These are phyloP conservation scores for Phoma herbarum DNA, from an alignment of 2,329 filamentous ascomycete genomes.

Conservation along the genomic window DNA sequence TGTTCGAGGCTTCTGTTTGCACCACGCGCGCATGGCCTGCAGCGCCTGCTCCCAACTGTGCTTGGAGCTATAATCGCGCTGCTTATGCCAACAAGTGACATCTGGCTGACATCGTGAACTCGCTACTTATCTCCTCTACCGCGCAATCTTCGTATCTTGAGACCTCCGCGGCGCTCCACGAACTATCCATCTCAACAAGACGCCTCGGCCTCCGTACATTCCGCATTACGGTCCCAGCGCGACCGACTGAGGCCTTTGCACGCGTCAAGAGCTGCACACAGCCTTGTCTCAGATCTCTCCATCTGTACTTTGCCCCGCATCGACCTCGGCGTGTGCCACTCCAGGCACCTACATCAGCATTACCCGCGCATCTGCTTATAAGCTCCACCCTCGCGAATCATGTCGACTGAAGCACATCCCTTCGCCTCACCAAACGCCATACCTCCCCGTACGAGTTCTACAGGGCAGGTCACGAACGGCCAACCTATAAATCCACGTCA, in stretches of 20 bases:
- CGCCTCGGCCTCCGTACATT: constrained; percentile 14
- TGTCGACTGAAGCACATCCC: constrained; percentile 32
- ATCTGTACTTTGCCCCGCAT: constrained; percentile 17
- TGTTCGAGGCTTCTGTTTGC: constrained; percentile 13
- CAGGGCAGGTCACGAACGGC: constrained; percentile 43
- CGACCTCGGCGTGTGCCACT: constrained; percentile 16
- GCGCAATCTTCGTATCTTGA: background rate
- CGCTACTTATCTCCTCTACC: background rate
- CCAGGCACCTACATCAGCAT: constrained; percentile 23
- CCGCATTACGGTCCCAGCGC: constrained; percentile 17
- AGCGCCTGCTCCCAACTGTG: constrained; percentile 5
- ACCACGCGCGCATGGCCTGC: constrained; percentile 16
- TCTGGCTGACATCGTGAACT: constrained; percentile 2
- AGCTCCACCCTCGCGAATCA: constrained; percentile 11
- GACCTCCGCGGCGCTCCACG: constrained; percentile 4
- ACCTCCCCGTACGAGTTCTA: constrained; percentile 51
- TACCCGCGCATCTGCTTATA: constrained; percentile 15
- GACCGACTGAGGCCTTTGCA: constrained; percentile 9
- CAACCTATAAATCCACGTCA: constrained; percentile 38
- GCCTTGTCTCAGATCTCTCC: constrained; percentile 6
- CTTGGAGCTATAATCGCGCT: constrained; percentile 6
- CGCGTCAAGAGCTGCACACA: constrained; percentile 20
- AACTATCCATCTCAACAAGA: constrained; percentile 17
- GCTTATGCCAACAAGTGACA: constrained; percentile 6
- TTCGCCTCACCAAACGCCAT: constrained; percentile 53